Base-by-base conservation (phyloP, 2,329 filamentous ascomycete genomes). In the Penicillium griseofulvum region DNA sequence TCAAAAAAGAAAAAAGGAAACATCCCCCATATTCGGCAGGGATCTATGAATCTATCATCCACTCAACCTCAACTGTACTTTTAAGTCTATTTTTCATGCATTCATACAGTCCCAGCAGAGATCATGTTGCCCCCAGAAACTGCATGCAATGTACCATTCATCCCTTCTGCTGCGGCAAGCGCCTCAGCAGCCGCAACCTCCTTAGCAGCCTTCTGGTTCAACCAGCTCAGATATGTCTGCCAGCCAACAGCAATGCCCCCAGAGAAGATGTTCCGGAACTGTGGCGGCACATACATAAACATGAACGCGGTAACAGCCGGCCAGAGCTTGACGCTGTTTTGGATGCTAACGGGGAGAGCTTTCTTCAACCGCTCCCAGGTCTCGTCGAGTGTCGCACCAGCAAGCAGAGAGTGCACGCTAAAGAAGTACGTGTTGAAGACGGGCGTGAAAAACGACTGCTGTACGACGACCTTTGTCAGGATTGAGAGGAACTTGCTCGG, bases 301-400 rank as follows among this genome's bases (percentile, higher is more conserved):
- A 82, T 92, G 69, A 97, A 87, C 0, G 91, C 91, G 14, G 88
- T 95, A 16, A 96, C 88, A 0, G 85, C 85, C 0, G 92, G 93
- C 92, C 92, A 97, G 24, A 97, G 74, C 76, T 95, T 96, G 71
- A 87, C 86, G 57, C 87, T 89, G 71, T 94, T 96, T 68, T 85
- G 71, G 68, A 90, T 84, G 68, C 87, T 91, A 24, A 82, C 80
- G 0, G 91, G 91, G 0, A 96, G 87, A 0, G 91, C 92, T 55
- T 85, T 80, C 62, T 82, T 82, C 56, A 97, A 81, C 49, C 90
- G 85, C 65, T 89, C 84, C 71, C 83, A 82, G 1, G 87, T 83
- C 52, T 90, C 87, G 7, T 76, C 69, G 1, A 86, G 68, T 0
- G 80, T 81, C 28, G 88, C 87, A 36, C 91, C 91, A 0, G 85